These are phyloP conservation scores for Cercospora zeae-maydis DNA, from an alignment of 2,329 filamentous ascomycete genomes.

Conservation along the genomic window DNA sequence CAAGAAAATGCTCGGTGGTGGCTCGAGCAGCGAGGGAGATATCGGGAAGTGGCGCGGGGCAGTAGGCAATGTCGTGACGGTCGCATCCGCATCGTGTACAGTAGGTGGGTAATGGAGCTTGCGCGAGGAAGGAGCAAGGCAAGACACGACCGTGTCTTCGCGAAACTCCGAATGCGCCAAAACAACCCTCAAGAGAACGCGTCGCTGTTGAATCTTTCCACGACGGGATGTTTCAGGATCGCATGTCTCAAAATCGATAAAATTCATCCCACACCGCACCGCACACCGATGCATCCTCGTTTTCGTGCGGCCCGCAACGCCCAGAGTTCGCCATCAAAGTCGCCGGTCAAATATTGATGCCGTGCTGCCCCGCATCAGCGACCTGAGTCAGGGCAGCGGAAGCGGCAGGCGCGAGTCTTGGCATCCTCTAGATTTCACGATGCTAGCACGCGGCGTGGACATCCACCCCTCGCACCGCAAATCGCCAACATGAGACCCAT, in stretches of 20 bases:
- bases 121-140: background rate
- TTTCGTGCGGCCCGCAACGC: no score
- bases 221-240: background rate
- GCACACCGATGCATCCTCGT: background rate
- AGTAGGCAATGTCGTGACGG: background rate
- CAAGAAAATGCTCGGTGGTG: background rate
- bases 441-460: no score
- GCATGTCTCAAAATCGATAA: background rate
- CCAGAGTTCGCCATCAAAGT: background rate
- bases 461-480: constrained; percentile 6
- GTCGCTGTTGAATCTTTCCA: background rate
- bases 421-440: background rate
- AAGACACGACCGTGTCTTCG: background rate
- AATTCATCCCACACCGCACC: background rate
- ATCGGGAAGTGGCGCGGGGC: no score
- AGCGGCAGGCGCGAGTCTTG: background rate
- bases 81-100: constrained; percentile 3
- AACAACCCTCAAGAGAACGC: background rate
- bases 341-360: background rate
- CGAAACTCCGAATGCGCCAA: background rate
- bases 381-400: no score
- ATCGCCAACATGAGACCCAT: constrained; percentile 84
- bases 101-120: background rate
- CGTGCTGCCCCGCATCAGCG: background rate
- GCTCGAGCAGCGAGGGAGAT: background rate